Base-by-base conservation (phyloP, 2,329 filamentous ascomycete species). In the Fusarium tjaetaba region DNA sequence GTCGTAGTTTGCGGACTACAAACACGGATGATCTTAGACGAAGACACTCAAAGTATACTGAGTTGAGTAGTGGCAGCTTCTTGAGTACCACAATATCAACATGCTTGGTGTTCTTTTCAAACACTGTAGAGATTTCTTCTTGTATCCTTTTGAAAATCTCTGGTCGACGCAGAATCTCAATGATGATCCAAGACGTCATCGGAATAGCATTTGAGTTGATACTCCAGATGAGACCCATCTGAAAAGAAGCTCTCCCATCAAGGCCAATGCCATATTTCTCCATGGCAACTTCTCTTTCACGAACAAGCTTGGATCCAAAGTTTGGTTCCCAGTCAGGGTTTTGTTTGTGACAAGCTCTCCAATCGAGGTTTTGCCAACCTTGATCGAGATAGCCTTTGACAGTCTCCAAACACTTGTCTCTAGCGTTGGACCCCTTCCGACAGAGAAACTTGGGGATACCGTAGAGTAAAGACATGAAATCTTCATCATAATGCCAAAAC, bases 201-300 rank as follows among this genome's bases (percentile, higher is more conserved):
- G 74, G 74, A 20, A 76, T 76, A n/a, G 74, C 74, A 48, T 76
- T 76, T 0, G 74, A 76, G 41, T 76, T 76, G n/a, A 76, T 76
- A 6, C 74, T 76, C 74, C 74, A 76, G 28, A 76, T 76, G 7
- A 76, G 67, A 10, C 74, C 74, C 72, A 76, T 75, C 5, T 76
- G 74, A 30, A 76, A 76, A 11, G 74, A 74, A 2, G 74, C 72
- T 5, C 74, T 69, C 6, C 74, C 74, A 15, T 75, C 74, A 11
- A 76, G 48, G 4, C 74, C 66, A 11, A 76, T 73, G 1, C 74
- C 74, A 32, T 73, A 76, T 30, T 76, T 76, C 26, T 72, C 67
- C 65, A 76, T 76, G 42, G 74, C 72, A 42, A 65, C 36, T 10
- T 76, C 74, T 61, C 74, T 61, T 45, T 76, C 74, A 20, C 74